phyloP scores from a whole-genome alignment of 331 rosid genomes.

The Pyracantha coccinea region DNA sequence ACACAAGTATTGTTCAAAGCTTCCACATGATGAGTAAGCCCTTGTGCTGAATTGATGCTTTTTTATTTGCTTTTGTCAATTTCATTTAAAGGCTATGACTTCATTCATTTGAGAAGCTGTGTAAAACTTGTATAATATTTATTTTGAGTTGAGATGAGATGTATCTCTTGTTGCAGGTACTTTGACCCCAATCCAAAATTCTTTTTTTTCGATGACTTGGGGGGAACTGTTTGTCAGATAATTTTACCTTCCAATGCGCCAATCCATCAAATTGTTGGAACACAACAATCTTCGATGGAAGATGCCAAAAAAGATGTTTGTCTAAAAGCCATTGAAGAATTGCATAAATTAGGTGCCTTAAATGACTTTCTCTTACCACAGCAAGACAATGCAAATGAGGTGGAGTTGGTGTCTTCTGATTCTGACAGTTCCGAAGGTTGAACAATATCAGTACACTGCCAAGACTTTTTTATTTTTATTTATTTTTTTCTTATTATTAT shows the following conservation, averaged over 20 bases:
- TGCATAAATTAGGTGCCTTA: conserved; percentile 74
- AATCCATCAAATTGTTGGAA: conserved; percentile 44
- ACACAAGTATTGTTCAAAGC: conserved; percentile 79
- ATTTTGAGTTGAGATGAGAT: conserved; percentile 7
- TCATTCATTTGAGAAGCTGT: neutral
- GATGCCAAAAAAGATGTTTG: conserved; percentile 82
- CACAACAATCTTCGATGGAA: conserved; percentile 54
- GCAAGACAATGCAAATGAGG: conserved; percentile 35
- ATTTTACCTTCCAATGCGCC: conserved; percentile 85
- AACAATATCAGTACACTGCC: neutral
- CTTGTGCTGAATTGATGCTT: conserved; percentile 1
- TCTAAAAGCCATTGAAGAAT: conserved; percentile 71
- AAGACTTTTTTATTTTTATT: conserved; percentile 1
- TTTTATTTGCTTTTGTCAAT: conserved; percentile 1
- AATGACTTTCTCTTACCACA: conserved; percentile 70
- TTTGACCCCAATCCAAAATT: conserved; percentile 74
- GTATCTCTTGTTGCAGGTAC: conserved; percentile 48
- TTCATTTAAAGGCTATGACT: conserved; percentile 1
- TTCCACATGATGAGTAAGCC: conserved; percentile 89
- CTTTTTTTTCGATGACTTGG: conserved; percentile 61
- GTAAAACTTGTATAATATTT: conserved; percentile 7
- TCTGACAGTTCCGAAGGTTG: conserved; percentile 59
- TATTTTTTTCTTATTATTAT: neutral
- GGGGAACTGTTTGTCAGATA: conserved; percentile 67
- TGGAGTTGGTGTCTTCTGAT: conserved; percentile 40